Evolutionary conservation across 192 early-diverging fungal species (phyloP), one percentile per base, ranked within the genome.

Genomic region (Entrophospora sp.): DNA sequence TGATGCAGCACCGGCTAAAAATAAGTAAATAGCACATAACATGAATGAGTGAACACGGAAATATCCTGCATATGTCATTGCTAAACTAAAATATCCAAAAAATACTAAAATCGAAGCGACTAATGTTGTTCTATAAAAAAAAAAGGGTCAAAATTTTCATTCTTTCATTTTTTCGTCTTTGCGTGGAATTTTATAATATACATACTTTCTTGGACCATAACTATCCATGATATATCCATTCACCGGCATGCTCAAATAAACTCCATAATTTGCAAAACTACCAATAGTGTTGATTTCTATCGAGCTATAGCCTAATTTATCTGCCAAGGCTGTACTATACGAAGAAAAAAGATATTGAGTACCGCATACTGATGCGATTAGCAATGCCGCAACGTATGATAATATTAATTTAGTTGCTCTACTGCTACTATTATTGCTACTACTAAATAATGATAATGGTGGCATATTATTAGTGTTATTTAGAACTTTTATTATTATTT

Each of bases 281-380:
- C 85, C 87, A 0, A 89, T 77, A 8, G 80, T 48, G 70, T 83
- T 86, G 18, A 79, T 78, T 61, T 86, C 71, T 25, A 81, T 79
- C 34, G 83, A 82, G 24, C 75, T 79, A 57, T 83, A 85, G 16
- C 77, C 73, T 5, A 85, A 76, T 6, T 72, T 65, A 46, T 75
- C 69, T 53, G 73, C 70, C 53, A 83, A 76, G 36, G 77, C 70
- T 34, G 78, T 73, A 18, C 81, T 76, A 69, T 89, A 89, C 3
- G 81, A 76, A 27, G 80, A 75, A 68, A 85, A 89, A 20, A 89
- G 70, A 71, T 85, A 89, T 7, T 85, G 77, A 6, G 87, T 89
- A 24, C 87, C 87, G 22, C 79, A 79, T 27, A 75, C 75, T 5
- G 79, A 67, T 69, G 75, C 75, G n/a, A 77, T 77, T 35, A 76